phyloP scores from a whole-genome alignment of 345 rosid genomes.

The Gynandropsis gynandra region DNA sequence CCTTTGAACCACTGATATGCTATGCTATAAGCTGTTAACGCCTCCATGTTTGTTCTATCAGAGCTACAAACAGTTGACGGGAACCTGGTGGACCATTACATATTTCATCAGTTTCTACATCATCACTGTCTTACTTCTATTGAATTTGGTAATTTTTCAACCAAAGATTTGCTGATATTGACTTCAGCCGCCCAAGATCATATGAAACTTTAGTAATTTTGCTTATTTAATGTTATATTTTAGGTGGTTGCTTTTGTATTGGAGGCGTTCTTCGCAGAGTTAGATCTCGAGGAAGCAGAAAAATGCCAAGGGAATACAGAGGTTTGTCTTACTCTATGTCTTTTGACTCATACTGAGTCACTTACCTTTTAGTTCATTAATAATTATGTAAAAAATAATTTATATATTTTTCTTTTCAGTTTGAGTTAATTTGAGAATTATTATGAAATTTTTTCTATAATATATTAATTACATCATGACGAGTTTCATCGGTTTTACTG shows the following conservation, averaged over 20 bases:
- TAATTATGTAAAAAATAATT: too few relatives aligned
- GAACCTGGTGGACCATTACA: constrained; percentile 61
- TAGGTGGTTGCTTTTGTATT: constrained; percentile 95
- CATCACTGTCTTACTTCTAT: constrained; percentile 62
- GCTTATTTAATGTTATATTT: constrained; percentile 33
- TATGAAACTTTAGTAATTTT: constrained; percentile 10
- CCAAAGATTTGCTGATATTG: background rate
- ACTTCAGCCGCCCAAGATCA: background rate
- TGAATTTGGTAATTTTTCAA: constrained; percentile 71
- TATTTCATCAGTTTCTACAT: constrained; percentile 95
- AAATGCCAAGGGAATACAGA: constrained; percentile 38
- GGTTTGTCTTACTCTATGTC: constrained; percentile 36
- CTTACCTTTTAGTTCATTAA: too few relatives aligned
- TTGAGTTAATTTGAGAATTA: too few relatives aligned
- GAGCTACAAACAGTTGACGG: constrained; percentile 83
- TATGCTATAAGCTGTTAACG: constrained; percentile 11
- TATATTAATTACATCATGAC: too few relatives aligned
- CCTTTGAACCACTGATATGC: too few relatives aligned
- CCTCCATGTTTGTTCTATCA: constrained; percentile 29
- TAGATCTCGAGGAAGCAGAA: constrained; percentile 75
- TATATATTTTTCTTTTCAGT: too few relatives aligned
- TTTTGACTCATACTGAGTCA: too few relatives aligned
- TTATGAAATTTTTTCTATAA: too few relatives aligned
- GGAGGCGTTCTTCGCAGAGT: constrained; percentile 95
- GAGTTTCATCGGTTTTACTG: too few relatives aligned